Evolutionary conservation across 208 protist genomes (phyloP).

Genomic region (Chromosphaera perkinsii): DNA sequence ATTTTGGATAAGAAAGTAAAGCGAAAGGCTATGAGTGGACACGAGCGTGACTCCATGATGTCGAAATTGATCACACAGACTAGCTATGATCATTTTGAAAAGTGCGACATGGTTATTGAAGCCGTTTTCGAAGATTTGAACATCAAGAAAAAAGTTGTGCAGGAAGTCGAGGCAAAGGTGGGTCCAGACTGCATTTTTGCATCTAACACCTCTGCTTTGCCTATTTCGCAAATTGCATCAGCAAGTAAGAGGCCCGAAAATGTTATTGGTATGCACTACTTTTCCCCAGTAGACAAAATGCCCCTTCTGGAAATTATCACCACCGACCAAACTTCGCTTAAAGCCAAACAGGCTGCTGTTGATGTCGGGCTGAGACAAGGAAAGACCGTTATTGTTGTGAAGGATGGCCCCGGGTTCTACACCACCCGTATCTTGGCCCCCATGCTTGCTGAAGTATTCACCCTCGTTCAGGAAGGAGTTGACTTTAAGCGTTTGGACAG

Average conservation of each 20-base stretch:
- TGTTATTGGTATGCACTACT: conserved; percentile 86
- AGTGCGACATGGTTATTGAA: conserved; percentile 74
- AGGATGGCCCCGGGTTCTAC: conserved; percentile 49
- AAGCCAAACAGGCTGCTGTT: conserved; percentile 61
- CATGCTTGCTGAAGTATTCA: conserved; percentile 25
- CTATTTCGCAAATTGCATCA: conserved; percentile 72
- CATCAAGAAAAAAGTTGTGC: conserved; percentile 78
- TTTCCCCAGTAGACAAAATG: conserved; percentile 85
- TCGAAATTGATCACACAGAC: neutral
- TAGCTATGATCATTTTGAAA: conserved; percentile 9
- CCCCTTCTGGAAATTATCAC: conserved; percentile 80
- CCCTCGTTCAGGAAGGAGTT: conserved; percentile 54
- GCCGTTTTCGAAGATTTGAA: conserved; percentile 79
- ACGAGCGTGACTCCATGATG: conserved; percentile 31
- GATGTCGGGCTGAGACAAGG: conserved; percentile 62
- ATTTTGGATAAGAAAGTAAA: conserved; percentile 33
- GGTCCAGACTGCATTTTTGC: conserved; percentile 64
- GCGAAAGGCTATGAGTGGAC: neutral
- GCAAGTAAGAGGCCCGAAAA: conserved; percentile 65
- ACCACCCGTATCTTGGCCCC: conserved; percentile 36
- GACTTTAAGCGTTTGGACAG: conserved; percentile 65
- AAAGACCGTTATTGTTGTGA: conserved; percentile 81
- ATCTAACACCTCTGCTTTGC: conserved; percentile 83
- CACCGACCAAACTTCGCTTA: conserved; percentile 63
- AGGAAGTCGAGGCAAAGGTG: conserved; percentile 64